Evolutionary conservation across 345 rosid genomes (phyloP), one percentile per base, ranked within the genome.

Genomic region (Litchi chinensis): DNA sequence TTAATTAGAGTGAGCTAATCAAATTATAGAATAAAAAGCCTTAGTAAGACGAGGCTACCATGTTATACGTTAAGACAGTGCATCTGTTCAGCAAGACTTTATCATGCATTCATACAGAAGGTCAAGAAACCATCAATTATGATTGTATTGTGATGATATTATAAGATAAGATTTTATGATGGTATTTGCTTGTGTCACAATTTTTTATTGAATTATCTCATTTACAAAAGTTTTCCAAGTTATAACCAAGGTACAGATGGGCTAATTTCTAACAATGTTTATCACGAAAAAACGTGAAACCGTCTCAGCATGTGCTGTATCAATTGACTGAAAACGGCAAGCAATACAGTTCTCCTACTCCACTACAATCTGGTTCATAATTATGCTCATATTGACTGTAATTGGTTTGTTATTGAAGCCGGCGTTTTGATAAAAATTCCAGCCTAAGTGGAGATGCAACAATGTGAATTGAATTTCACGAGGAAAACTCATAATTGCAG

Each of bases 221-320:
- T 32, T 32, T 32, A 32, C 37, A 32, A 32, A 32, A 2, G 37
- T 32, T 32, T 32, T 32, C 37, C 3, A 32, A 32, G 37, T 32
- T 32, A 32, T 32, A 46, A n/a, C 10, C 22, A 22, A 22, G 54
- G 48, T 60, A 59, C 15, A 7, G 15, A 22, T 60, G 16, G 65
- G 18, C 22, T 44, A 62, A 22, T 63, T 60, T 43, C 57, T 74
- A n/a, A 74, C 69, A 10, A 74, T 10, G 60, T 74, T 63, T 74
- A 74, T 74, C 77, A 64, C 24, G 44, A 62, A 26, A 60, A 4
- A 74, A 22, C 43, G 69, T 43, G 57, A 63, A 74, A 74, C 22
- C 24, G 22, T 63, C 77, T 41, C 68, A 63, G 57, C 57, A 74
- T 62, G 11, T 74, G 57, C 37, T 32, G 37, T 15, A 13, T 43